phyloP scores from a whole-genome alignment of 192 early-diverging fungal species.

The Glomus cerebriforme region DNA sequence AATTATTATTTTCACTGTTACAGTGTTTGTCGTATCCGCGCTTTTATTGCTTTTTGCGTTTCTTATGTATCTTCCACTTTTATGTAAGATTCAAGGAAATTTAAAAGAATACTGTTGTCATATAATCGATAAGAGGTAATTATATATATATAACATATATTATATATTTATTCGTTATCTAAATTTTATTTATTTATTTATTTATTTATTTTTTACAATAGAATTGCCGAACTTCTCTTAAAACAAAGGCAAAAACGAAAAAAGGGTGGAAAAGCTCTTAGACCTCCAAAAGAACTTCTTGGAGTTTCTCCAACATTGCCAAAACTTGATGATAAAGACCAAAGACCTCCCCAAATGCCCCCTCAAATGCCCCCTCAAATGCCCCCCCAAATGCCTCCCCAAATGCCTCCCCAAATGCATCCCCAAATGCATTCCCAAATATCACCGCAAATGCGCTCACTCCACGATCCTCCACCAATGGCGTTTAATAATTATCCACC shows the following conservation, averaged over 20 bases:
- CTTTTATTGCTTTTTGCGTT: constrained; percentile 55
- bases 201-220: neutral
- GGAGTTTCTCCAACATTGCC: neutral
- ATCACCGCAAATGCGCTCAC: no score
- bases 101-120: constrained; percentile 82
- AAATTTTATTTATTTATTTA: neutral
- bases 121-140: constrained; percentile 78
- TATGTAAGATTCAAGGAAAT: constrained; percentile 71
- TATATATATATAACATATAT: neutral
- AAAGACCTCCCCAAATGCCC: neutral
- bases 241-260: neutral
- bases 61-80: constrained; percentile 68
- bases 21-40: constrained; percentile 56
- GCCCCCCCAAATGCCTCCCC: neutral
- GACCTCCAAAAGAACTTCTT: neutral
- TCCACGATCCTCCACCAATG: neutral
- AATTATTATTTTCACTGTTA: constrained; percentile 55
- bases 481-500: neutral
- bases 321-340: neutral
- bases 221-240: neutral
- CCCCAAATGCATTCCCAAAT: no score
- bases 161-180: neutral
- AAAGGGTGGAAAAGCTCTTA: neutral
- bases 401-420: neutral
- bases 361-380: neutral